Evolutionary conservation across 768 basidiomycete species (phyloP).

Genomic region (Lentinula sp.): DNA sequence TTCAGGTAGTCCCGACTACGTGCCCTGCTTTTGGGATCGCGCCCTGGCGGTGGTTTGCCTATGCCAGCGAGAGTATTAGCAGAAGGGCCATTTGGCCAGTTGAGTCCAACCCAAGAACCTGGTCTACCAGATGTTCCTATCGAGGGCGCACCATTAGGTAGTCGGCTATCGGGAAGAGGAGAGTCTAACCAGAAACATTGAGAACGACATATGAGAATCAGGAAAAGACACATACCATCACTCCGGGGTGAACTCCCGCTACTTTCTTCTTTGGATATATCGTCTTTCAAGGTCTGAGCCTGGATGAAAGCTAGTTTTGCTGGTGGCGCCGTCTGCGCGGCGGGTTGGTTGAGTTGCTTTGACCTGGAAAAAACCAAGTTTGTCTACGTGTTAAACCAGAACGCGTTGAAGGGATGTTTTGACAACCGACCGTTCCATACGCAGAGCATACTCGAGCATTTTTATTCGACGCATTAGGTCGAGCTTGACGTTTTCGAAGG

Average conservation of each 20-base stretch:
- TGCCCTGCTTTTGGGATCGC: conserved; percentile 94
- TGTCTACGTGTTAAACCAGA: conserved; percentile 28
- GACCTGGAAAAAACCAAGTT: conserved; percentile 40
- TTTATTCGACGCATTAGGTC: conserved; percentile 96
- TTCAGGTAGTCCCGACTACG: conserved; percentile 95
- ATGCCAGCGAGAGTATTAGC: conserved; percentile 38
- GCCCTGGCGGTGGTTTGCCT: conserved; percentile 71
- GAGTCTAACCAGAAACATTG: conserved; percentile 44
- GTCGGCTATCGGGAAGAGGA: conserved; percentile 62
- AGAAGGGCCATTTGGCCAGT: conserved; percentile 40
- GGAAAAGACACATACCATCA: conserved; percentile 50
- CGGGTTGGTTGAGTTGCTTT: conserved; percentile 67
- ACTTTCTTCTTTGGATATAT: conserved; percentile 69
- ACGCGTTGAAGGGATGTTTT: conserved; percentile 9
- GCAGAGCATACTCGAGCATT: conserved; percentile 97
- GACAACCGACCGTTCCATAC: conserved; percentile 84
- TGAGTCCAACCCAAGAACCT: conserved; percentile 50
- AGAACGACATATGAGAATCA: background rate
- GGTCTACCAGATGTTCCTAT: conserved; percentile 42
- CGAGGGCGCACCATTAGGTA: conserved; percentile 53
- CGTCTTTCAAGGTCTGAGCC: conserved; percentile 58
- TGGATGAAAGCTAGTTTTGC: conserved; percentile 63
- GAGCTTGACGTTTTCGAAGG: conserved; percentile 94
- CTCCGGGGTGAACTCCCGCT: conserved; percentile 80
- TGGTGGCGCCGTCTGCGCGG: conserved; percentile 53